Base-by-base conservation (phyloP, 768 basidiomycete species). In the Cytidiella melzeri region DNA sequence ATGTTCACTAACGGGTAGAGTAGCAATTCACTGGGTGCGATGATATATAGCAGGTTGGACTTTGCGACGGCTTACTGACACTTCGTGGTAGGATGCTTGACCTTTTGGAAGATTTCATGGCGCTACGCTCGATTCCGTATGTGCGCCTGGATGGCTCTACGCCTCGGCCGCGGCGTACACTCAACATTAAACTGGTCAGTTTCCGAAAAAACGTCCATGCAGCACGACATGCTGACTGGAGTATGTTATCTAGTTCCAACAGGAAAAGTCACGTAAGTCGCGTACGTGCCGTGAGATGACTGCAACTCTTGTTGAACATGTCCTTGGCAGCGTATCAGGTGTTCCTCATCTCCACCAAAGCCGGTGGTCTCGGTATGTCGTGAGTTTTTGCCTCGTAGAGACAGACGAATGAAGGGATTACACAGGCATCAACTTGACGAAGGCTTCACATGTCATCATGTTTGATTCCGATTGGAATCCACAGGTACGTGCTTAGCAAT, bases 381-480 rank as follows among this genome's bases (percentile, higher is more conserved):
- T n/a, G n/a, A n/a, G n/a, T n/a, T n/a, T n/a, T 55, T 45, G 65
- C 24, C 18, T 10, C 13, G 37, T n/a, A 18, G 15, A 41, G 28
- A 40, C 20, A 20, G 13, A 6, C 58, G 3, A 51, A 62, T 54
- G 47, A 69, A 20, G 37, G 56, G 54, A 13, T 40, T 56, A 60
- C 34, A 52, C 72, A 69, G 87, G 88, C 43, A 88, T 92, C 67
- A 92, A 92, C 59, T 73, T 92, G 43, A 89, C 89, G 47, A 89
- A 77, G 51, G 89, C 89, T 4, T 78, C 86, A 41, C 83, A 80
- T 3, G 86, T 88, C 54, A 81, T 90, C 60, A 84, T 91, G 73
- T 85, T 83, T 55, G 88, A 91, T 62, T 76, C 73, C 0, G 79
- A 80, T 41, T 81, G 80, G 79, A 81, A 81, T 61, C 80, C 80